A percentile compares a stretch with the other conserved stretches of the same genome.
Conservation (phyloP, 345 rosid species). For the Ricinus communis region DNA sequence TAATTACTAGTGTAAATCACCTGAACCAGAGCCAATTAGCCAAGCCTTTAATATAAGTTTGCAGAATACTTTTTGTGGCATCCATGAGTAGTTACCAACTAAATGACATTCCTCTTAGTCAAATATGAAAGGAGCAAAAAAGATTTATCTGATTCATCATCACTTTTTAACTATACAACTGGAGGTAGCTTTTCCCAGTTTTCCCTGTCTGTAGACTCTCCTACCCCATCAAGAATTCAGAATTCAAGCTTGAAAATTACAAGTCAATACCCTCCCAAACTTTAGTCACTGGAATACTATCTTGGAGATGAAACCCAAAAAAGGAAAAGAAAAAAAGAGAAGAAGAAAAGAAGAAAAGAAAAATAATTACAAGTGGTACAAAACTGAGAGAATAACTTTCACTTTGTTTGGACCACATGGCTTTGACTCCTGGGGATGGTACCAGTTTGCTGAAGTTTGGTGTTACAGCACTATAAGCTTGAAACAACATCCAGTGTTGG, state of each 20-base stretch:
- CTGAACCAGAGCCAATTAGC: not conserved
- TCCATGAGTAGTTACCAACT: not conserved
- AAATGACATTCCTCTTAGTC: not conserved
- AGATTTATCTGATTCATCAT: not conserved
- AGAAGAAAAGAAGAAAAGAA: too few relatives aligned
- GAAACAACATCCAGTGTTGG: too few relatives aligned
- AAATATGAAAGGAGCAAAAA: not conserved
- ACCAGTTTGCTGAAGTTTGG: not conserved
- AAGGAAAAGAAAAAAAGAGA: too few relatives aligned
- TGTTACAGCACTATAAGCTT: too few relatives aligned
- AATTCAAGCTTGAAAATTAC: not conserved
- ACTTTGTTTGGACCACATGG: not conserved
- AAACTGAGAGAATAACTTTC: not conserved
- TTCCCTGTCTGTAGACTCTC: not conserved
- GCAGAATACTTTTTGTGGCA: not conserved
- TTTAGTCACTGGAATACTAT: not conserved
- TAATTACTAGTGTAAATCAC: not conserved
- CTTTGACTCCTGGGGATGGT: not conserved
- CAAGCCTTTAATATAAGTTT: not conserved
- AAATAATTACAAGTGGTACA: not conserved
- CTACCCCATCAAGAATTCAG: not conserved
- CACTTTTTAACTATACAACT: not conserved
- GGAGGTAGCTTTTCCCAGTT: not conserved
- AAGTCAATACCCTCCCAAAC: not conserved
- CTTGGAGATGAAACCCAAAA: not conserved